Evolutionary conservation across 257 asterid species (phyloP), one percentile per base, ranked within the genome.

Genomic region (Jacaranda copaia): DNA sequence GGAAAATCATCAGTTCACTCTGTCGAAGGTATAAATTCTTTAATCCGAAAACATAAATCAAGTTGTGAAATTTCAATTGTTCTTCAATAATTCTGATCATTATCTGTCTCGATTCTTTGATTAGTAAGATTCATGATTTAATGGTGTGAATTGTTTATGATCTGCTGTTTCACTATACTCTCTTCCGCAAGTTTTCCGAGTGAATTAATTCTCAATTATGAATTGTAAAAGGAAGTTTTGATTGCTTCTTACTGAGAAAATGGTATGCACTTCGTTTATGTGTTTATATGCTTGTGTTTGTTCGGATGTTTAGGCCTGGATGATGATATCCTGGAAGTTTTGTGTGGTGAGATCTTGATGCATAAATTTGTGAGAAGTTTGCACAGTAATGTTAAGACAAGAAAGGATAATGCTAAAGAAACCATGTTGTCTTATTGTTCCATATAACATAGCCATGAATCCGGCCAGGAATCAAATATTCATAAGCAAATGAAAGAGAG

Each of bases 21-120:
- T 49, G 52, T 43, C 80, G 53, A 48, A 78, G 85, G 85, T 78
- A 75, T 67, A 8, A 55, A 12, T 78, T 38, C 45, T 25, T 38
- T 12, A 20, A 60, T 20, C 75, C 2, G 53, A 72, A 35, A 75
- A 25, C 15, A 59, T 36, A 53, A 43, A 39, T 49, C 4, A 5
- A 72, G 6, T 40, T 81, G 5, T 49, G 35, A 9, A 42, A 52
- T 74, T 74, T 46, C 53, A 64, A 35, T 38, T 74, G 63, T 16
- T 40, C 52, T 19, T 42, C 40, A 19, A 73, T 61, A 4, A 42
- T 14, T 71, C 62, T 68, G 51, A 61, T 78, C 72, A 42, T 67
- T 35, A 20, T 71, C 65, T 14, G 46, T 19, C 51, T 68, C 80
- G 68, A 63, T 63, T 59, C 43, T 48, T 62, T 45, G 82, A 57